Evolutionary conservation across 352 stramenopile genomes (phyloP), one percentile per base, ranked within the genome.

Genomic region (Nothophytophthora sp.): DNA sequence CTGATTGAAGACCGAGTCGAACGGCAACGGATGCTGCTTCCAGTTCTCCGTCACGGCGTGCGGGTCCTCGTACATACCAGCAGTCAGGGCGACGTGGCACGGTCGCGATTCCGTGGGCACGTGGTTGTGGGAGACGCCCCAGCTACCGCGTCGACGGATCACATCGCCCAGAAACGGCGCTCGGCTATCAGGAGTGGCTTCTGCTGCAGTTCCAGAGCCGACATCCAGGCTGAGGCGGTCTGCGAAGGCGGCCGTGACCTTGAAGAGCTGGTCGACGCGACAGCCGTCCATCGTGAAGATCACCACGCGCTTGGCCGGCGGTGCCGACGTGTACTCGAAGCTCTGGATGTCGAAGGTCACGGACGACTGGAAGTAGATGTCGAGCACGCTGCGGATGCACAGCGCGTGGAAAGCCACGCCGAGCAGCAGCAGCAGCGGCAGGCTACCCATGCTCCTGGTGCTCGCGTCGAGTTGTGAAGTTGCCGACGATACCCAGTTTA

Each of bases 321-420:
- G 60, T n/a, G 55, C 48, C 20, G 46, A 47, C 0, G 69, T 58
- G 39, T 70, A 76, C 28, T 50, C 60, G 13, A 77, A 41, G 25
- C 63, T 82, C 48, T 59, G 61, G 43, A 93, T 78, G 53, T 70
- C 65, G 22, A 65, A 61, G 33, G 86, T 80, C 1, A 92, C 79
- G 13, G 82, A 63, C 23, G 81, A 92, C 59, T 86, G 88, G 66
- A 92, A 94, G 80, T 94, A 92, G 30, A 94, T 88, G 63, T 94
- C 84, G 40, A 94, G 90, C 60, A 92, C 83, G 68, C 80, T 90
- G 22, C 86, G 56, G 59, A 94, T 70, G 73, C 88, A 92, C 32
- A 87, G 62, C 38, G 67, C 67, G 58, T 94, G 84, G 72, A 94
- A 92, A 24, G 76, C 54, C 23, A 90, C 77, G 47, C 73, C 79